Base-by-base conservation (phyloP, 768 basidiomycete genomes). In the Asterophora lycoperdoides region DNA sequence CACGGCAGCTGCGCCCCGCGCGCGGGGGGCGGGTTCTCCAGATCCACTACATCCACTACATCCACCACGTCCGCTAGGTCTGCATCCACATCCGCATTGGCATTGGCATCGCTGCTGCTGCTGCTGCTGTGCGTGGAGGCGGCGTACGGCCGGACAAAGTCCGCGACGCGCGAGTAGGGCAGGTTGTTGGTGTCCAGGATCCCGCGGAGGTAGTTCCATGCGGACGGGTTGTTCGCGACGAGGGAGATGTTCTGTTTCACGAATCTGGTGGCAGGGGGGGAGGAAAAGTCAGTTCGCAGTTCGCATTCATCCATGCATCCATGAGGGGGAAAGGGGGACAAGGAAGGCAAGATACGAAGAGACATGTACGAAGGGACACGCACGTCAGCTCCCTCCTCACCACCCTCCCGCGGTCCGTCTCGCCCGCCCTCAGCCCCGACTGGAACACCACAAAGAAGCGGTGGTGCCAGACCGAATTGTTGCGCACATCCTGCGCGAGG, bases 401-500 rank as follows among this genome's bases (percentile, higher is more conserved):
- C 2, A 85, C 70, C 35, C 75, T 74, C 46, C 77, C 78, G 50
- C 80, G 65, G 54, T 87, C 81, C 61, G 77, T 72, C 58, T 84
- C 78, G n/a, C 81, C 78, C 46, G 74, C 65, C 57, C 80, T 67
- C 53, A 83, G 70, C 34, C 86, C 83, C 44, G 76, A 78, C 51
- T 80, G 77, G 66, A 83, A 90, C 40, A 90, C 83, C 52, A 93
- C 79, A 64, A 92, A 96, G 74, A 93, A 86, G 37, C 93, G 83
- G 67, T 94, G 92, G 67, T 93, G 89, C 96, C 96, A 99, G 17
- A 90, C 96, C 29, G 91, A 94, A 63, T 99, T 99, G 67, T 99
- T 99, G 58, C 96, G 70, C 32, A 95, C 75, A 64, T 99, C 95
- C 20, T 74, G 68, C 8, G 73, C 71, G 18, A 93, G 65, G 72